Evolutionary conservation across 352 stramenopile species (phyloP).

Genomic region (Blastocystis sp.): DNA sequence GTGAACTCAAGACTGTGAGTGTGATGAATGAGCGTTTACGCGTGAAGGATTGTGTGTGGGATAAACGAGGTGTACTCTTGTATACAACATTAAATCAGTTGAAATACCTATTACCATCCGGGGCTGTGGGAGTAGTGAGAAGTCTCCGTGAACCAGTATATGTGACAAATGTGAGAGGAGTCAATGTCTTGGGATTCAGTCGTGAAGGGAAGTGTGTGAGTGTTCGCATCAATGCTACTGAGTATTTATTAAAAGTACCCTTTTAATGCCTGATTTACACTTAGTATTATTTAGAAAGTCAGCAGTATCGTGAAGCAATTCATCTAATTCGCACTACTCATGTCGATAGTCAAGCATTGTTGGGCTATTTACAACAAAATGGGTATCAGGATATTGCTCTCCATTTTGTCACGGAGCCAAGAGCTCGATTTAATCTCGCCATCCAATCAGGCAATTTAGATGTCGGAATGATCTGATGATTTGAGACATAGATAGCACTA

Average conservation of each 20-base stretch:
- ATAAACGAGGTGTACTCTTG: constrained; percentile 89
- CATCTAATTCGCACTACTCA: constrained; percentile 92
- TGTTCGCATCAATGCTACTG: constrained; percentile 93
- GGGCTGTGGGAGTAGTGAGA: constrained; percentile 94
- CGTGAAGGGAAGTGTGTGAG: constrained; percentile 90
- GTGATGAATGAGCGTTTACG: constrained; percentile 91
- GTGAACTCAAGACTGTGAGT: not conserved
- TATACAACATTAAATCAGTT: constrained; percentile 94
- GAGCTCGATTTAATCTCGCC: constrained; percentile 92
- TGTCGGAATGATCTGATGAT: constrained; percentile 91
- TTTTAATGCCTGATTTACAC: not conserved
- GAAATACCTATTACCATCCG: constrained; percentile 83
- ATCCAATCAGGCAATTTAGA: constrained; percentile 98
- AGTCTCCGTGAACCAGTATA: constrained; percentile 95
- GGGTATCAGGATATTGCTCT: constrained; percentile 97
- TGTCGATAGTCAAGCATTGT: constrained; percentile 93
- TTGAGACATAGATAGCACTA: constrained; percentile 70
- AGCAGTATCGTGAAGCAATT: constrained; percentile 96
- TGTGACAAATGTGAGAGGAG: constrained; percentile 87
- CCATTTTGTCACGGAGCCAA: constrained; percentile 97
- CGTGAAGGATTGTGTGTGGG: constrained; percentile 89
- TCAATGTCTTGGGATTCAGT: constrained; percentile 88
- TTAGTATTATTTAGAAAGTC: constrained; percentile 78
- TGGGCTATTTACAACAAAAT: constrained; percentile 96
- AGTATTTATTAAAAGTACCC: constrained; percentile 91